Conservation (phyloP, 306 rosid genomes). For the Castanea crenata region DNA sequence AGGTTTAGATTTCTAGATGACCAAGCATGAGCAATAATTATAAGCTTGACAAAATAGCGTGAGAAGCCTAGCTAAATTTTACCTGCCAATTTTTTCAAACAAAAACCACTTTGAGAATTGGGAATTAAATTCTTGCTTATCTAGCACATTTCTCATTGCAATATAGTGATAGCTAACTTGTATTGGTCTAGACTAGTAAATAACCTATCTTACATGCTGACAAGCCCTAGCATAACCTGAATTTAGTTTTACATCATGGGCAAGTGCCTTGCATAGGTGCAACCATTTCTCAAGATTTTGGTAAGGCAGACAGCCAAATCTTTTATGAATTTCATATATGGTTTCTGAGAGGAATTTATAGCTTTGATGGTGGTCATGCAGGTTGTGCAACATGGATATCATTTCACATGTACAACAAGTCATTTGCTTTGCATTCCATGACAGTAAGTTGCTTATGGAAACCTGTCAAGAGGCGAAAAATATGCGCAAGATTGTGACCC, state of each 20-base stretch:
- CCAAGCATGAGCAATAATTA: background rate
- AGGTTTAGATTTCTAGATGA: background rate
- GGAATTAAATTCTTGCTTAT: background rate
- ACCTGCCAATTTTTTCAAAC: background rate
- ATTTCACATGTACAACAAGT: slow-evolving; percentile 96
- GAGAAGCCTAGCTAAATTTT: background rate
- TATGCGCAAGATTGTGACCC: slow-evolving; percentile 92
- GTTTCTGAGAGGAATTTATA: background rate
- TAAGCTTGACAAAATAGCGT: background rate
- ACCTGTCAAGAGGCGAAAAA: slow-evolving; percentile 98
- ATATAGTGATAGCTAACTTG: background rate
- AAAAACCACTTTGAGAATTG: background rate
- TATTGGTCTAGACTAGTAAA: background rate
- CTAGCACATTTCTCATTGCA: background rate
- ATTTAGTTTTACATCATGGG: background rate
- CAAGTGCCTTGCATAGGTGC: background rate
- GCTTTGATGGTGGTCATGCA: slow-evolving; percentile 44
- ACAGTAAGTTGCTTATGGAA: slow-evolving; percentile 96
- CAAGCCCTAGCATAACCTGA: background rate
- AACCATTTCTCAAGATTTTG: background rate
- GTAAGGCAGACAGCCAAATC: background rate
- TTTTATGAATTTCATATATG: background rate
- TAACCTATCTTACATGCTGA: background rate
- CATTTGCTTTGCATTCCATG: slow-evolving; percentile 98
- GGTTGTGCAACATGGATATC: slow-evolving; percentile 98